Percentiles rank a stretch among this genome's conserved stretches.
These are phyloP conservation scores for Debaryomyces udenii DNA, from an alignment of 1,139 yeast genomes.

Conservation along the genomic window DNA sequence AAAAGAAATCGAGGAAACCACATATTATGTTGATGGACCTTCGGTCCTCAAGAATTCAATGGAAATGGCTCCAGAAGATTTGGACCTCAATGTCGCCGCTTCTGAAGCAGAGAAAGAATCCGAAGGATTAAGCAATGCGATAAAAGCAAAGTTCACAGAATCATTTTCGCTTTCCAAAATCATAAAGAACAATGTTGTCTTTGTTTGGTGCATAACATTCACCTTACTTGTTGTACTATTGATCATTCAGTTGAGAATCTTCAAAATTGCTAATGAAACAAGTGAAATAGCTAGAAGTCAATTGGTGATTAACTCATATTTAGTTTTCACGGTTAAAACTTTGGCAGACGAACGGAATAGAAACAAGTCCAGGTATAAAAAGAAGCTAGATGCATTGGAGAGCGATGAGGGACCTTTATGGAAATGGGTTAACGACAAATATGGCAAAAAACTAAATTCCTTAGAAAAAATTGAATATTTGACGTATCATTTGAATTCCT, in stretches of 20 bases:
- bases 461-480: conserved; percentile 29
- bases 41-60: conserved; percentile 12
- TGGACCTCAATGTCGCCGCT: neutral
- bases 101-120: conserved; percentile 11
- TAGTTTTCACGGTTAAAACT: conserved; percentile 17
- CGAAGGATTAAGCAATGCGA: neutral
- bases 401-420: conserved; percentile 22
- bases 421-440: conserved; percentile 26
- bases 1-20: conserved; percentile 30
- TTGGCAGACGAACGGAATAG: conserved; percentile 11
- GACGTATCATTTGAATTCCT: conserved; percentile 23
- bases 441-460: conserved; percentile 23
- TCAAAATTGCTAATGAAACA: conserved; percentile 25
- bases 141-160: neutral
- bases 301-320: conserved; percentile 26
- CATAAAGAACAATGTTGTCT: conserved; percentile 20
- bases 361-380: conserved; percentile 5
- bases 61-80: neutral
- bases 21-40: conserved; percentile 27
- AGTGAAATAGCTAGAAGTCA: conserved; percentile 31
- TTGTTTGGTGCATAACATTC: conserved; percentile 24
- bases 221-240: conserved; percentile 26
- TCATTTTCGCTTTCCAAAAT: conserved; percentile 16
- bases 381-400: conserved; percentile 10
- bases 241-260: conserved; percentile 27